Conservation (phyloP, 495 filamentous ascomycete genomes). For the Astrothelium macrocarpum region DNA sequence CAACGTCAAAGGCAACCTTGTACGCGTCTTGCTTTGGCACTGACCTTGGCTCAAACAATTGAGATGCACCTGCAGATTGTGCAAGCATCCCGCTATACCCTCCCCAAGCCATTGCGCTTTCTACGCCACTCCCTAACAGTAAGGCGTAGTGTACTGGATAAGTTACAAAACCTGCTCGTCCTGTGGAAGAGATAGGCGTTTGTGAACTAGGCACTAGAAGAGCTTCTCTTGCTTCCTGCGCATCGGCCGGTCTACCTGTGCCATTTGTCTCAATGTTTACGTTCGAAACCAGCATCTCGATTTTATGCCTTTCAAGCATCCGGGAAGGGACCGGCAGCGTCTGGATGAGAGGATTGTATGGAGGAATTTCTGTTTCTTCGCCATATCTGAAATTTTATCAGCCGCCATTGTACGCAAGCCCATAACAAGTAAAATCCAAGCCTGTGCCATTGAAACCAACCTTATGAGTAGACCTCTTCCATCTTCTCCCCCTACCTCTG, state of each 20-base stretch:
- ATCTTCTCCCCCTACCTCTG: constrained; percentile 31
- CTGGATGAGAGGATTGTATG: constrained; percentile 42
- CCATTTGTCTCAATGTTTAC: constrained; percentile 32
- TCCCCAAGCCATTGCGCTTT: constrained; percentile 44
- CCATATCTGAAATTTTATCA: constrained; percentile 40
- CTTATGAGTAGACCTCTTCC: constrained; percentile 48
- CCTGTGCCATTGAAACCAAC: constrained; percentile 28
- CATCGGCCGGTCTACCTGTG: constrained; percentile 18
- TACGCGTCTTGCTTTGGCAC: constrained; percentile 34
- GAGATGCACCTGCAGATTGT: constrained; percentile 1
- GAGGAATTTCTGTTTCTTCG: constrained; percentile 31
- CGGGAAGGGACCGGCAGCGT: constrained; percentile 58
- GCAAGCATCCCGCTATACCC: constrained; percentile 22
- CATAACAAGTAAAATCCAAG: not conserved
- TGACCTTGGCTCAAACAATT: constrained; percentile 23
- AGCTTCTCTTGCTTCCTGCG: constrained; percentile 41
- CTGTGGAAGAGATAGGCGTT: constrained; percentile 50
- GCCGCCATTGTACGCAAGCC: not conserved
- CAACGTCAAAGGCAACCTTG: constrained; percentile 47
- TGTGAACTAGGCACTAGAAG: constrained; percentile 66
- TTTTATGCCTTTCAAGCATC: constrained; percentile 52
- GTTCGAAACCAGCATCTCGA: constrained; percentile 70
- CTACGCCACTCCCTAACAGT: constrained; percentile 59
- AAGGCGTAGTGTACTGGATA: constrained; percentile 82
- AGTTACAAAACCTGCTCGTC: constrained; percentile 52